Conservation (phyloP, 192 early-diverging fungal species). For the Mortierella hygrophila region DNA sequence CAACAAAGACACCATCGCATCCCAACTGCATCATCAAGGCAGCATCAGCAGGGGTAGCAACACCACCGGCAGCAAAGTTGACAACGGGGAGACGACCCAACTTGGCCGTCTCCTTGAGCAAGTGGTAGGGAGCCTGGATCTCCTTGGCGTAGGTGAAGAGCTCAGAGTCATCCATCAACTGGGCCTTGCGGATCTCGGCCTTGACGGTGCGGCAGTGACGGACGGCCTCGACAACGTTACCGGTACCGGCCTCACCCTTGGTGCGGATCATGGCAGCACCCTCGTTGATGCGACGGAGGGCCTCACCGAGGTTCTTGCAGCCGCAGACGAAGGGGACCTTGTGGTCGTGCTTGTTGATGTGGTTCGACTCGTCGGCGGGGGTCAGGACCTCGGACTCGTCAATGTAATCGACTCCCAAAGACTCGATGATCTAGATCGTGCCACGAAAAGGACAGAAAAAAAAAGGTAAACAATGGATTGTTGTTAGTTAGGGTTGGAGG, state of each 20-base stretch:
- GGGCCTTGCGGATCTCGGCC: constrained; percentile 87
- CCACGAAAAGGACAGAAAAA: background rate
- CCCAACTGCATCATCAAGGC: constrained; percentile 99
- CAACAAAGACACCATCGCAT: constrained; percentile 98
- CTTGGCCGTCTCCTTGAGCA: constrained; percentile 89
- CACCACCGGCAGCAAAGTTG: constrained; percentile 98
- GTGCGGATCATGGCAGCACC: constrained; percentile 99
- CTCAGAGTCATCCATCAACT: constrained; percentile 89
- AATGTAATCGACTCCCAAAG: constrained; percentile 94
- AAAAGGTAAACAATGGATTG: background rate
- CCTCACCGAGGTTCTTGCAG: constrained; percentile 96
- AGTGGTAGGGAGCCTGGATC: constrained; percentile 90
- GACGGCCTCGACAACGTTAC: constrained; percentile 98
- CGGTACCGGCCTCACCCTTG: constrained; percentile 98
- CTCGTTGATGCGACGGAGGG: constrained; percentile 95
- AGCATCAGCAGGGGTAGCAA: constrained; percentile 98
- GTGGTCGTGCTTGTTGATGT: constrained; percentile 95
- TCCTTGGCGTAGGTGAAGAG: constrained; percentile 97
- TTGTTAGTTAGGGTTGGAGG: constrained; percentile 1
- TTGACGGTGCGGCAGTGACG: constrained; percentile 93
- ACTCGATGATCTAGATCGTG: constrained; percentile 82
- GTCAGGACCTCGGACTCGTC: constrained; percentile 98
- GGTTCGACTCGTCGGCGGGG: constrained; percentile 94
- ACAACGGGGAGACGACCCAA: constrained; percentile 95
- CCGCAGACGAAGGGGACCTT: constrained; percentile 98